These are phyloP conservation scores for Ceratocystis harringtonii DNA, from an alignment of 2,329 filamentous ascomycete species.

Conservation along the genomic window DNA sequence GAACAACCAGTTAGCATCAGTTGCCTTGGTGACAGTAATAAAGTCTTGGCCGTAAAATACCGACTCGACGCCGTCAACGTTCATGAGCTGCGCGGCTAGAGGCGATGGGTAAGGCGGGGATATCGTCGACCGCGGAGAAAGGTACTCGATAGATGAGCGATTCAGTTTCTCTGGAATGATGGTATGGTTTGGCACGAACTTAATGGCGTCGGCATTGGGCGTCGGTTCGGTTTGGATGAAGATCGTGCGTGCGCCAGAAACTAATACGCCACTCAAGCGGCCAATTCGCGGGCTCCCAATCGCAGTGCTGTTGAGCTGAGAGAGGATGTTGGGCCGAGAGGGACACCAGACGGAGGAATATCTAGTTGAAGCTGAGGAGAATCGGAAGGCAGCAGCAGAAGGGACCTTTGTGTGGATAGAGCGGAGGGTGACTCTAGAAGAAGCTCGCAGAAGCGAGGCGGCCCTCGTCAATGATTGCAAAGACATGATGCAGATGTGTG, in stretches of 20 bases:
- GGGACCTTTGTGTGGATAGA: neutral
- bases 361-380: neutral
- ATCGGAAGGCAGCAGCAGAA: neutral
- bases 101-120: constrained; percentile 81
- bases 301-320: constrained; percentile 11
- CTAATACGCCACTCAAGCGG: constrained; percentile 18
- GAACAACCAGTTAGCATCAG: constrained; percentile 81
- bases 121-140: constrained; percentile 75
- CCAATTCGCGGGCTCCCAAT: constrained; percentile 14
- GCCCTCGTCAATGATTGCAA: constrained; percentile 6
- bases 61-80: constrained; percentile 83
- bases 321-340: constrained; percentile 17
- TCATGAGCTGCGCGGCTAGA: constrained; percentile 77
- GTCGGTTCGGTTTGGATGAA: constrained; percentile 97
- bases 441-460: constrained; percentile 16
- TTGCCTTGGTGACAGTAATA: constrained; percentile 88
- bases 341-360: constrained; percentile 9
- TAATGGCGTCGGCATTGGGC: constrained; percentile 87
- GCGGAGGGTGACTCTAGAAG: constrained; percentile 11
- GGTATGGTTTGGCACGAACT: constrained; percentile 83
- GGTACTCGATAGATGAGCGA: constrained; percentile 78
- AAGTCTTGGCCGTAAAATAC: constrained; percentile 93
- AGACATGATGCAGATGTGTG: neutral
- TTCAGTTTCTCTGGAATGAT: constrained; percentile 62
- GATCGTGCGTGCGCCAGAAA: constrained; percentile 50